Conservation (phyloP, 495 filamentous ascomycete genomes). For the Pseudomonodictys pantanalensis region DNA sequence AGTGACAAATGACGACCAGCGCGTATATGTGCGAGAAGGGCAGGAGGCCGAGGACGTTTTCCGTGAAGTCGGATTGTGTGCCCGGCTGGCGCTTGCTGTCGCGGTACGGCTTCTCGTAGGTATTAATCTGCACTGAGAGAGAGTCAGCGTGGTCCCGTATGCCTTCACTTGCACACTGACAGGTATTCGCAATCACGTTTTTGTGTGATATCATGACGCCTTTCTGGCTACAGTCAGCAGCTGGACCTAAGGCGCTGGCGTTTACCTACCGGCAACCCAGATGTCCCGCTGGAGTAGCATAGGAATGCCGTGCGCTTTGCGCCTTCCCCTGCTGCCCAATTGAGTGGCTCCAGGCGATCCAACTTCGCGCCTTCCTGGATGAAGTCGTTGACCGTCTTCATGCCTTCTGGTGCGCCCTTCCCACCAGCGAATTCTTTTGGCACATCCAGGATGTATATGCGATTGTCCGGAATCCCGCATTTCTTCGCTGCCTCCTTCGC, state of each 20-base stretch:
- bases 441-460: constrained; percentile 71
- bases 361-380: constrained; percentile 61
- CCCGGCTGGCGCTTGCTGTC: constrained; percentile 12
- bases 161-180: constrained; percentile 54
- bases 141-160: constrained; percentile 48
- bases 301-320: constrained; percentile 75
- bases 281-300: constrained; percentile 88
- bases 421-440: constrained; percentile 53
- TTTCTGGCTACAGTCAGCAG: constrained; percentile 58
- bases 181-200: constrained; percentile 81
- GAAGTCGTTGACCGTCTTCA: constrained; percentile 70
- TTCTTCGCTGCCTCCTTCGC: constrained; percentile 67
- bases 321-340: constrained; percentile 72
- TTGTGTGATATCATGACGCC: constrained; percentile 88
- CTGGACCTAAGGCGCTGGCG: neutral
- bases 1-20: constrained; percentile 72
- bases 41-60: constrained; percentile 68
- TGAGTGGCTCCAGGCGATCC: constrained; percentile 60
- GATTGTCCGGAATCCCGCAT: constrained; percentile 65
- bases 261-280: constrained; percentile 67
- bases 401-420: constrained; percentile 49
- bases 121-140: constrained; percentile 16
- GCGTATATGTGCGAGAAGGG: constrained; percentile 87
- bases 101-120: constrained; percentile 27
- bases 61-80: constrained; percentile 45